Percentiles rank a stretch among this genome's conserved stretches.
These are phyloP conservation scores for Amniculicola lignicola DNA, from an alignment of 495 filamentous ascomycete species.

Conservation along the genomic window DNA sequence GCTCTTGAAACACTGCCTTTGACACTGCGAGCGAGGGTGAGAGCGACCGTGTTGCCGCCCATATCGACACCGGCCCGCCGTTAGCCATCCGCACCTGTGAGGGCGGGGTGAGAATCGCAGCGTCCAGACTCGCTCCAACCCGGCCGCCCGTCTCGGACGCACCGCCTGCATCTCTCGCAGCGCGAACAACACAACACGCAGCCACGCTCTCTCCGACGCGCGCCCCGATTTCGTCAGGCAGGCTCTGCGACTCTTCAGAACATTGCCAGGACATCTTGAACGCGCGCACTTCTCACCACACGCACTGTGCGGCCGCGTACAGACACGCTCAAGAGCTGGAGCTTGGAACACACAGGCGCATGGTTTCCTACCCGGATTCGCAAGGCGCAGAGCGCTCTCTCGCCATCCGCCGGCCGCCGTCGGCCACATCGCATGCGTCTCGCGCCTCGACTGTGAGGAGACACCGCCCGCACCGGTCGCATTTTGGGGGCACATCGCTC, in stretches of 20 bases:
- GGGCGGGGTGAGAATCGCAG: constrained; percentile 9
- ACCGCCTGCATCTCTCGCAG: constrained; percentile 26
- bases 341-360: constrained; percentile 6
- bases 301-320: neutral
- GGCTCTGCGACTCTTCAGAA: neutral
- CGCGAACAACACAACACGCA: constrained; percentile 35
- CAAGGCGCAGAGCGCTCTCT: constrained; percentile 50
- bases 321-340: constrained; percentile 1
- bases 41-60: constrained; percentile 3
- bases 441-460: constrained; percentile 55
- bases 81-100: neutral
- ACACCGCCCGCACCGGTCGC: constrained; percentile 74
- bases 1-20: constrained; percentile 17
- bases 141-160: constrained; percentile 26
- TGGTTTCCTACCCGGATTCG: constrained; percentile 62
- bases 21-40: neutral
- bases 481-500: constrained; percentile 68
- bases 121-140: constrained; percentile 11
- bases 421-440: constrained; percentile 60
- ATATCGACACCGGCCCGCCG: neutral
- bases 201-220: constrained; percentile 15
- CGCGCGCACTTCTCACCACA: no score
- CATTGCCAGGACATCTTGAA: no score
- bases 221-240: neutral
- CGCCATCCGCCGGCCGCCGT: constrained; percentile 55